Conservation (phyloP, 2,329 filamentous ascomycete genomes). For the Volutella citrinella region DNA sequence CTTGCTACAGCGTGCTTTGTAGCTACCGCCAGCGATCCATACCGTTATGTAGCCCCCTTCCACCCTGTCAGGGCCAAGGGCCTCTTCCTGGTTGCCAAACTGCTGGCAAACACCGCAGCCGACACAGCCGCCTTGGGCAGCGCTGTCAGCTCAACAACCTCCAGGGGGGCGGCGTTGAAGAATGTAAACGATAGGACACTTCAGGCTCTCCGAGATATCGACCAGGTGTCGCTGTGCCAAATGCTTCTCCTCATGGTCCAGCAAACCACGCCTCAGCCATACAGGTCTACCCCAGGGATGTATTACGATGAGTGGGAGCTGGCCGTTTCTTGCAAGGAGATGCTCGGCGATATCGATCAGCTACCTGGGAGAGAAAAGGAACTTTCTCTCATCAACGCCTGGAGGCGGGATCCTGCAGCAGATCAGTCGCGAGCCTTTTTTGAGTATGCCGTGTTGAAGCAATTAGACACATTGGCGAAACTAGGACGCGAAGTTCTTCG, state of each 20-base stretch:
- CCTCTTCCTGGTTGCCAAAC: conserved; percentile 49
- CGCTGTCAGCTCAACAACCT: conserved; percentile 23
- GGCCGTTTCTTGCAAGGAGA: conserved; percentile 38
- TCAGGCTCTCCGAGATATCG: conserved; percentile 39
- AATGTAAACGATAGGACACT: conserved; percentile 22
- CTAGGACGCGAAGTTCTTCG: conserved; percentile 44
- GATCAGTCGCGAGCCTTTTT: conserved; percentile 45
- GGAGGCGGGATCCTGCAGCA: conserved; percentile 39
- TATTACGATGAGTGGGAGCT: conserved; percentile 47
- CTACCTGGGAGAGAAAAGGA: conserved; percentile 45
- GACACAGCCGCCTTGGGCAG: conserved; percentile 28
- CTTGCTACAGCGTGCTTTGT: conserved; percentile 48
- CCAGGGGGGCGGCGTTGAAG: conserved; percentile 1
- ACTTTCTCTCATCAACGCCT: conserved; percentile 40
- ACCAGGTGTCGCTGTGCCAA: conserved; percentile 53
- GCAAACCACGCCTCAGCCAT: conserved; percentile 36
- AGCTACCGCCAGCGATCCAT: conserved; percentile 47
- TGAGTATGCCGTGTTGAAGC: conserved; percentile 45
- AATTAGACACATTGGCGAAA: conserved; percentile 43
- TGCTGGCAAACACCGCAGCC: conserved; percentile 48
- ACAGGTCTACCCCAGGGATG: too few species aligned
- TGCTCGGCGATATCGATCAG: conserved; percentile 48
- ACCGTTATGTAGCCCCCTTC: conserved; percentile 48
- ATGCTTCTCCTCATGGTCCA: conserved; percentile 48
- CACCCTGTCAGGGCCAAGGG: conserved; percentile 48